These are phyloP conservation scores for Diutina ranongensis DNA, from an alignment of 1,139 yeast species.

Conservation along the genomic window DNA sequence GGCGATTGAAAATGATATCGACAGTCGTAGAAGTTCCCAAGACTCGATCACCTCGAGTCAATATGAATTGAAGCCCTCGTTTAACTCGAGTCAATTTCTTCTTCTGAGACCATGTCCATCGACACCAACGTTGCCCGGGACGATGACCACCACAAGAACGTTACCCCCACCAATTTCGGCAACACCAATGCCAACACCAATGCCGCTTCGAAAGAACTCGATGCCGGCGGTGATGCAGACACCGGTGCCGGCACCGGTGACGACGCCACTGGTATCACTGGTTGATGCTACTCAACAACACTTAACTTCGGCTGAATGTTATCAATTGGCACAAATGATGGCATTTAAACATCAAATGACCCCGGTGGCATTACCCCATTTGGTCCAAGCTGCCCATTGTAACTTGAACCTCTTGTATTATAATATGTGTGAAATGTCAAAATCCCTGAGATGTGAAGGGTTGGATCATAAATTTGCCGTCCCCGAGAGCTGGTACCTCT, in stretches of 20 bases:
- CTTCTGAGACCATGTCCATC: not conserved
- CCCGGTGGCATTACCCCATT: not conserved
- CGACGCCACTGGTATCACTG: too few relatives aligned
- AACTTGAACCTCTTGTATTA: not conserved
- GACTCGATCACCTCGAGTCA: not conserved
- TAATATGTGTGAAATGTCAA: conserved; percentile 1
- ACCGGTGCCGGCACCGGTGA: too few relatives aligned
- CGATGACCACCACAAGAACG: too few relatives aligned
- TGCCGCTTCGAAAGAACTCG: not conserved
- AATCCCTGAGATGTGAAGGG: not conserved
- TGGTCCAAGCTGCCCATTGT: not conserved
- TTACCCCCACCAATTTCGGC: too few relatives aligned
- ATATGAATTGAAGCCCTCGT: not conserved
- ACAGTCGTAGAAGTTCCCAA: not conserved
- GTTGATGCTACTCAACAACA: too few relatives aligned
- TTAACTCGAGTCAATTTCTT: not conserved
- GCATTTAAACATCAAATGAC: not conserved
- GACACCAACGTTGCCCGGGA: not conserved
- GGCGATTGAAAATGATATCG: not conserved
- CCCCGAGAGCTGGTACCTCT: not conserved
- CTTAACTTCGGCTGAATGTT: not conserved
- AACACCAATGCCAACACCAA: too few relatives aligned
- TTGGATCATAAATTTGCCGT: not conserved
- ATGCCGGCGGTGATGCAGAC: not conserved
- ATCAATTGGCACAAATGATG: not conserved